Evolutionary conservation across 495 filamentous ascomycete genomes (phyloP), one percentile per base, ranked within the genome.

Genomic region (Terfezia boudieri): DNA sequence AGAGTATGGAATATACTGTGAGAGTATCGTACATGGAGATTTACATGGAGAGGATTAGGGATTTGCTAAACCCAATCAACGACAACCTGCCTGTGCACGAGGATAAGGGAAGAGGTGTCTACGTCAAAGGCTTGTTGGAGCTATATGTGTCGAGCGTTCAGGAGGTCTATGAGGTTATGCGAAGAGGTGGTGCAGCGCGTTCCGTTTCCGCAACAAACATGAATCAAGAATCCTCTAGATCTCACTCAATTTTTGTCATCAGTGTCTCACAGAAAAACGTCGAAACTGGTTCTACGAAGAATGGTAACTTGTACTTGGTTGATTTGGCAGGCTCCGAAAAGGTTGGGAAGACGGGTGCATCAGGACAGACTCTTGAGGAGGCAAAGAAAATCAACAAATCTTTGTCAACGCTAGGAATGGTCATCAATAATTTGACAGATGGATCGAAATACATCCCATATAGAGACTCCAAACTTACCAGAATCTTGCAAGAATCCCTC

Each of bases 321-420:
- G 90, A 98, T 80, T 72, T 98, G 71, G 90, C 90, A 37, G 90
- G 90, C 73, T 89, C 83, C 65, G 90, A 98, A 70, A 98, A 98
- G 69, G 86, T 98, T 49, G 90, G 90, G 59, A 98, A 98, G 75
- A 98, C 90, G 12, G 90, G 90, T 58, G 90, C 90, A 60, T 94
- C 85, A 66, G 90, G 90, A 52, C 90, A 98, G 68, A 98, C 92
- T 14, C 75, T 98, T 22, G 90, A 98, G 65, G 90, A 98, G 66
- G 90, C 92, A 26, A 96, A 98, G 73, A 98, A 98, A 73, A 98
- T 98, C 72, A 98, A 98, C 75, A 96, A 94, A 74, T 94, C 86
- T 72, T 76, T 98, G 71, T 94, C 88, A 64, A 87, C 90, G 17
- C 74, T 98, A 32, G 90, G 90, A 64, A 98, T 94, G 86, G 90